Percentiles rank a stretch among this genome's conserved stretches.
Conservation (phyloP, 1,284 basidiomycete genomes). For the Ustilago trichophora region DNA sequence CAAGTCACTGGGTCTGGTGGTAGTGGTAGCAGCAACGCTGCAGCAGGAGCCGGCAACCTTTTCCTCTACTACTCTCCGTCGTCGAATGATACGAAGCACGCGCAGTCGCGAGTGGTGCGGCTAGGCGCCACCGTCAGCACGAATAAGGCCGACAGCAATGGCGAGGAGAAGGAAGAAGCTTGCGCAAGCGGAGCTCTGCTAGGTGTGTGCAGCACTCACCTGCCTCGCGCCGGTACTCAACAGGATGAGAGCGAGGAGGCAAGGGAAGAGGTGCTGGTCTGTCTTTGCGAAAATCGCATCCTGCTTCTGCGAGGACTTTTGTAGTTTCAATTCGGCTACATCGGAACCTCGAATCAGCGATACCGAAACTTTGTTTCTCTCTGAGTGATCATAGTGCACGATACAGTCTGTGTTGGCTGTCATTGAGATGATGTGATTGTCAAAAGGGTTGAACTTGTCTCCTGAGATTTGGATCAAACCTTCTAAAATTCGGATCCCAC, state of each 20-base stretch:
- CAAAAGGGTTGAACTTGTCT: too few relatives aligned
- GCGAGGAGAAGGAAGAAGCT: not conserved
- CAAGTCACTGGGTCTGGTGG: conserved; percentile 21
- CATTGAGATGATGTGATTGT: too few relatives aligned
- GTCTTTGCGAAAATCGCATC: conserved; percentile 40
- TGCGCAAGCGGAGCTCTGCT: conserved; percentile 38
- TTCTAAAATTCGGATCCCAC: too few relatives aligned
- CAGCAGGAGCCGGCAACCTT: conserved; percentile 48
- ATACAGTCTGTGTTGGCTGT: too few relatives aligned
- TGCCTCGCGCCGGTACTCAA: not conserved
- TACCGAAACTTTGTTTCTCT: not conserved
- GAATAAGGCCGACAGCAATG: not conserved
- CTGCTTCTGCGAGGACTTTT: conserved; percentile 34
- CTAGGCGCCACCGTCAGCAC: conserved; percentile 12
- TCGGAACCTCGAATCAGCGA: too few relatives aligned
- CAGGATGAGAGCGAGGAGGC: not conserved
- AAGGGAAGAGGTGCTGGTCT: conserved; percentile 22
- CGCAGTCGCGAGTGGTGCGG: conserved; percentile 37
- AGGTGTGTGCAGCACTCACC: conserved; percentile 16
- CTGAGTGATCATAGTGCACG: too few relatives aligned
- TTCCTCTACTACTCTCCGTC: conserved; percentile 49
- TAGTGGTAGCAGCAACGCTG: not conserved
- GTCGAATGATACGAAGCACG: conserved; percentile 11
- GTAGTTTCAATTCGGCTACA: too few relatives aligned
- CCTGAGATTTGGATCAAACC: too few relatives aligned